These are phyloP conservation scores for Blastobotrys ciferrii DNA, from an alignment of 1,139 yeast species.

Conservation along the genomic window DNA sequence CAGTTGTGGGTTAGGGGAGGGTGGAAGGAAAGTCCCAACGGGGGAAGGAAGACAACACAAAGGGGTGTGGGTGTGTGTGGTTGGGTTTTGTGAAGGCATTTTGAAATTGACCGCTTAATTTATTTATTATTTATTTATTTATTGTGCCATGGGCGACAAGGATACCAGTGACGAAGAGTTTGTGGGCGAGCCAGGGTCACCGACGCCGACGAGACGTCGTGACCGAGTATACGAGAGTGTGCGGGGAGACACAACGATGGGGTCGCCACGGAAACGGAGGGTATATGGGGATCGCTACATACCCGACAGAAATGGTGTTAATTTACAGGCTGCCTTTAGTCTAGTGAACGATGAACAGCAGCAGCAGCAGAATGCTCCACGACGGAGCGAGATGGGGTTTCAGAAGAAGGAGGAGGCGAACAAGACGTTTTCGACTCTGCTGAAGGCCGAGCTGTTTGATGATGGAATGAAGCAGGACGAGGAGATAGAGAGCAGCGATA, in stretches of 20 bases:
- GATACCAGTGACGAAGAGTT: background rate
- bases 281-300: conserved; percentile 80
- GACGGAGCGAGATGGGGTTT: conserved; percentile 62
- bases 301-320: conserved; percentile 82
- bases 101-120: background rate
- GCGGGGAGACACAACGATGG: conserved; percentile 32
- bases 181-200: conserved; percentile 2
- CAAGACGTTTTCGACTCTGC: conserved; percentile 77
- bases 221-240: background rate
- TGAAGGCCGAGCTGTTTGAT: conserved; percentile 90
- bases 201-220: background rate
- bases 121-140: conserved; percentile 1
- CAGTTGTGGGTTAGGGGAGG: background rate
- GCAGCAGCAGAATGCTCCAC: conserved; percentile 34
- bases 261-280: conserved; percentile 25
- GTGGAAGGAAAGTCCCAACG: background rate
- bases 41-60: background rate
- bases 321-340: conserved; percentile 83
- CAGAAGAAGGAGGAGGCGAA: conserved; percentile 81
- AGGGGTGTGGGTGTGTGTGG: background rate
- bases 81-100: background rate
- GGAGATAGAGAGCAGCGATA: background rate
- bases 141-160: background rate
- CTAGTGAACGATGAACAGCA: conserved; percentile 45
- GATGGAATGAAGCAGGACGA: conserved; percentile 50